These are phyloP conservation scores for Paraleonurus japonicus DNA, from an alignment of 257 asterid genomes.

Conservation along the genomic window DNA sequence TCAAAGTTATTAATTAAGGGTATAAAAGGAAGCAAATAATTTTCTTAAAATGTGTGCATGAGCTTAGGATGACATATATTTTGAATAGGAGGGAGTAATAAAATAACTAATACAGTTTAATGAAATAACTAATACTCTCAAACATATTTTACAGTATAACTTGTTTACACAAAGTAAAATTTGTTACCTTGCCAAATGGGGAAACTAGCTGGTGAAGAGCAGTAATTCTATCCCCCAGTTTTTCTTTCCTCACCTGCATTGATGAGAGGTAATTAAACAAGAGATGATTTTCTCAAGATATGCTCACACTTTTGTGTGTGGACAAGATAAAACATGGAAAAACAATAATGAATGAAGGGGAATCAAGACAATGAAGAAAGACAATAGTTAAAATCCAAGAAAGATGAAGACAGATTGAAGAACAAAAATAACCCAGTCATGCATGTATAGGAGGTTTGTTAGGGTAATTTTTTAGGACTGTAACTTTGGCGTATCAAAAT, in stretches of 20 bases:
- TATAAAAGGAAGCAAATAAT: too few species aligned
- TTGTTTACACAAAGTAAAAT: background rate
- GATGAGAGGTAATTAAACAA: background rate
- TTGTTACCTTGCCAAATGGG: slow-evolving; percentile 84
- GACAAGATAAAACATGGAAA: slow-evolving; percentile 39
- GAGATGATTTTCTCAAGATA: background rate
- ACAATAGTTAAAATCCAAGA: slow-evolving; percentile 59
- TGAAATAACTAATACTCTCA: too few species aligned
- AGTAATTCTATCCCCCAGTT: slow-evolving; percentile 78
- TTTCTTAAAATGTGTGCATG: too few species aligned
- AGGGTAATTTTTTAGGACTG: too few species aligned
- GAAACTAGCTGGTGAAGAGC: slow-evolving; percentile 90
- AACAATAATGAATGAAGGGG: slow-evolving; percentile 42
- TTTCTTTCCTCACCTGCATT: slow-evolving; percentile 80
- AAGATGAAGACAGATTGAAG: background rate
- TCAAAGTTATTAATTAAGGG: too few species aligned
- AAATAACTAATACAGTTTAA: too few species aligned
- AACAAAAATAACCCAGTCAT: background rate
- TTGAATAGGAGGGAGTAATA: too few species aligned
- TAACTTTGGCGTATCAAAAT: too few species aligned
- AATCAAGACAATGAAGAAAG: slow-evolving; percentile 54
- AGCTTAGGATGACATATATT: too few species aligned
- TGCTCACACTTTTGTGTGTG: slow-evolving; percentile 35
- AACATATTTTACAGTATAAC: too few species aligned
- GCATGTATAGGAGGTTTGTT: background rate